A percentile compares a stretch with the other conserved stretches of the same genome.
Evolutionary conservation across 768 basidiomycete species (phyloP).

Genomic region (Vararia minispora): DNA sequence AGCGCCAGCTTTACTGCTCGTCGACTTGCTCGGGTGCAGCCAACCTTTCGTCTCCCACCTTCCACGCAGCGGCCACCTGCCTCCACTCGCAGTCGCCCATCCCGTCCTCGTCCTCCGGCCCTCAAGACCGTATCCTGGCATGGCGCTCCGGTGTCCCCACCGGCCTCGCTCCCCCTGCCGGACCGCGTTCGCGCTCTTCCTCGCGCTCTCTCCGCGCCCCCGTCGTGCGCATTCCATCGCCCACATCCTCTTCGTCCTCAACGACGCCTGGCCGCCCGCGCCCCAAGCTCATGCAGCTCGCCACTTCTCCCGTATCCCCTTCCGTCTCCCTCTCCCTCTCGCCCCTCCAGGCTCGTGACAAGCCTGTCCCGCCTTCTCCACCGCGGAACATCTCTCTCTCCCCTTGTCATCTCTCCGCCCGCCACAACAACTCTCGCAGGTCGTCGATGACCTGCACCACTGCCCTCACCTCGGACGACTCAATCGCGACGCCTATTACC

Average conservation of each 20-base stretch:
- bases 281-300: conserved; percentile 9
- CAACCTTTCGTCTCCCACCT: conserved; percentile 14
- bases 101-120: conserved; percentile 8
- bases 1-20: conserved; percentile 42
- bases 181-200: background rate
- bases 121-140: conserved; percentile 31
- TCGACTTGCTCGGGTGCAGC: conserved; percentile 28
- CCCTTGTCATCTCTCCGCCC: background rate
- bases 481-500: conserved; percentile 21
- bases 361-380: too few relatives aligned
- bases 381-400: too few relatives aligned
- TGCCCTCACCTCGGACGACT: conserved; percentile 15
- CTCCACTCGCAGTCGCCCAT: conserved; percentile 4
- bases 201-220: conserved; percentile 2
- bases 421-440: conserved; percentile 9
- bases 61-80: conserved; percentile 5
- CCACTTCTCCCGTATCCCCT: conserved; percentile 9
- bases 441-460: conserved; percentile 9
- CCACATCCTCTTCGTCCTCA: conserved; percentile 1
- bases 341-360: conserved; percentile 16
- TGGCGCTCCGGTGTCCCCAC: conserved; percentile 22
- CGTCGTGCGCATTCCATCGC: conserved; percentile 14
- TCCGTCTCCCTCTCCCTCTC: conserved; percentile 10
- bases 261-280: too few relatives aligned
- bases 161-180: conserved; percentile 9